phyloP scores from a whole-genome alignment of 2,329 filamentous ascomycete species.

The Parastagonospora avenae region DNA sequence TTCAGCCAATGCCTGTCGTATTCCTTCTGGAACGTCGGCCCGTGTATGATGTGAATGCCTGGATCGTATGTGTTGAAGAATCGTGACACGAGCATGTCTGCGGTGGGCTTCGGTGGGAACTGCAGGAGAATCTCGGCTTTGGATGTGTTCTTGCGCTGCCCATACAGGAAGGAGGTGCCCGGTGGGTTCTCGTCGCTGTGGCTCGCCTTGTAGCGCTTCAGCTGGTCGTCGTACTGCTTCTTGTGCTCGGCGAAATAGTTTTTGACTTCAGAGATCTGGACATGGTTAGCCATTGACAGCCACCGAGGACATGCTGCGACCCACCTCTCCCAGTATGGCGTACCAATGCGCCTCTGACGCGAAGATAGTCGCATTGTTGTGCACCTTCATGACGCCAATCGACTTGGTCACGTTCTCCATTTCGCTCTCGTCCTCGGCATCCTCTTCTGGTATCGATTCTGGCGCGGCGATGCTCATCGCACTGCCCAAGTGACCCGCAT shows the following conservation, averaged over 20 bases:
- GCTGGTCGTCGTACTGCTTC: slow-evolving; percentile 83
- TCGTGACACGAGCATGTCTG: slow-evolving; percentile 82
- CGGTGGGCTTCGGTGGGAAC: slow-evolving; percentile 78
- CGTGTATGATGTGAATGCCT: slow-evolving; percentile 62
- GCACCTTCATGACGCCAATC: slow-evolving; percentile 59
- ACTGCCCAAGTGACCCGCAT: slow-evolving; percentile 61
- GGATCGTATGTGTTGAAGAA: slow-evolving; percentile 86
- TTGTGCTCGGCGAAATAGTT: slow-evolving; percentile 87
- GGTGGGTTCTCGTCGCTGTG: slow-evolving; percentile 62
- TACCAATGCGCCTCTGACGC: slow-evolving; percentile 60
- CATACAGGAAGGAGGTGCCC: slow-evolving; percentile 79
- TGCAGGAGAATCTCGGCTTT: slow-evolving; percentile 78
- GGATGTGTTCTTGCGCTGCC: slow-evolving; percentile 69
- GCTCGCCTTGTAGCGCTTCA: slow-evolving; percentile 73
- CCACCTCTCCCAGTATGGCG: slow-evolving; percentile 55
- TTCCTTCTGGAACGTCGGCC: slow-evolving; percentile 77
- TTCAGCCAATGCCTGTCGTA: slow-evolving; percentile 73
- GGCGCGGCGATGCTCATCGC: slow-evolving; percentile 62
- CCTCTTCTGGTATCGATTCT: slow-evolving; percentile 59
- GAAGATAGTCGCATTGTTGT: slow-evolving; percentile 55
- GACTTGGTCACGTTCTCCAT: slow-evolving; percentile 59
- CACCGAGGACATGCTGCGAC: slow-evolving; percentile 30
- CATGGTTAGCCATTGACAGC: slow-evolving; percentile 10
- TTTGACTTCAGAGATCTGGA: slow-evolving; percentile 85
- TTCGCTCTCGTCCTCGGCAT: slow-evolving; percentile 66